phyloP scores from a whole-genome alignment of 139 green algal genomes.

The Micromonas pusilla region DNA sequence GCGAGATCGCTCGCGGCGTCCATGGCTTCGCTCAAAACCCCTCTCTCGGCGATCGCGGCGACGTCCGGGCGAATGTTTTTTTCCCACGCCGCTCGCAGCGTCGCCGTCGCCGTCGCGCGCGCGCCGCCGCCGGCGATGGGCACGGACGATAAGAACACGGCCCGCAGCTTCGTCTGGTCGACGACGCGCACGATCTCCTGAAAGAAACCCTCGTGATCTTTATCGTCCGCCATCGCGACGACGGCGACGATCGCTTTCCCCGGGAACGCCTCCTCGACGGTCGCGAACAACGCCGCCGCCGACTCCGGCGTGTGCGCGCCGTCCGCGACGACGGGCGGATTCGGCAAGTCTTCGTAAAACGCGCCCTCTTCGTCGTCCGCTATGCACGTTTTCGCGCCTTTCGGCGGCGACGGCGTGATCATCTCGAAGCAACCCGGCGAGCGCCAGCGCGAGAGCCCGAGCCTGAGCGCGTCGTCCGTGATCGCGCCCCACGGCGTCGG shows the following conservation, averaged over 20 bases:
- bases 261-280: conserved; percentile 1
- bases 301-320: conserved; percentile 12
- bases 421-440: conserved; percentile 15
- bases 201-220: conserved; percentile 50
- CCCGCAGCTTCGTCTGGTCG: background rate
- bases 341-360: too few species aligned
- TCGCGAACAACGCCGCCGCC: background rate
- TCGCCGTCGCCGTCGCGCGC: background rate
- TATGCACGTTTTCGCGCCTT: background rate
- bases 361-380: too few species aligned
- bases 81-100: background rate
- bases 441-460: background rate
- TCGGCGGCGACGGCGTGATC: background rate
- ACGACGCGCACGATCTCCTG: background rate
- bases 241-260: conserved; percentile 46
- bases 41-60: background rate
- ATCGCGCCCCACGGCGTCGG: background rate
- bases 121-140: background rate
- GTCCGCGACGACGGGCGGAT: conserved; percentile 19
- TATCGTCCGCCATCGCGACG: conserved; percentile 74
- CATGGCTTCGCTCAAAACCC: background rate
- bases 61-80: too few species aligned
- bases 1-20: background rate
- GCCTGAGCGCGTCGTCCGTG: background rate
- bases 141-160: background rate